Evolutionary conservation across 2,329 filamentous ascomycete species (phyloP), one percentile per base, ranked within the genome.

Genomic region (Sporothrix pallida): DNA sequence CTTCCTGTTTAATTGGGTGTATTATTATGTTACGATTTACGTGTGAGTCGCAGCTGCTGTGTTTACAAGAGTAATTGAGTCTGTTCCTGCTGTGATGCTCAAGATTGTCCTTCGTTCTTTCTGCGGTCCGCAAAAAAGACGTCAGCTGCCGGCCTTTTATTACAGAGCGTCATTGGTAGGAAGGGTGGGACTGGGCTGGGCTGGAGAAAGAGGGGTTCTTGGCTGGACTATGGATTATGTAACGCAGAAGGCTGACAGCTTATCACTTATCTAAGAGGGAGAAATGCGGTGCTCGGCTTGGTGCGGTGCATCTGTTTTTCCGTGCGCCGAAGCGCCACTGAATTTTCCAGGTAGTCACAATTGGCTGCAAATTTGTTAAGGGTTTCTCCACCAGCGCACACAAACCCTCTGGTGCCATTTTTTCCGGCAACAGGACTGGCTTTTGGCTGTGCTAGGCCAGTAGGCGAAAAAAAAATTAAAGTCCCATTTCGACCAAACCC

Each of bases 381-480:
- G 74, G 74, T 60, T 75, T 72, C 69, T 69, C 74, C 69, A 67
- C 74, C n/a, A 17, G 54, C 70, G 72, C 74, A 74, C 74, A 75
- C 72, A 75, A 75, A 65, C 74, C 74, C 60, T 72, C 58, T 52
- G 63, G 72, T 60, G 70, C 74, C 72, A 67, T 63, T 75, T 75
- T 75, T 75, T 74, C 48, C 69, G 69, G 44, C 50, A 50, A 71
- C 56, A 48, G 60, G 31, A 50, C 56, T 50, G 50, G 46, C 65
- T 50, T 65, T 60, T 46, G 48, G 17, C 65, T 44, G 56, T 31
- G 15, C 68, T 46, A 50, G 37, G 17, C 50, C 12, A 50, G 50
- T 37, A 62, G 26, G 68, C 23, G 56, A 73, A 73, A 74, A 74
- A 74, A 72, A 71, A 74, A 65, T 67, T 65, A 58, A 60, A 70